These are phyloP conservation scores for Venturia carpophila DNA, from an alignment of 2,329 filamentous ascomycete genomes.

Conservation along the genomic window DNA sequence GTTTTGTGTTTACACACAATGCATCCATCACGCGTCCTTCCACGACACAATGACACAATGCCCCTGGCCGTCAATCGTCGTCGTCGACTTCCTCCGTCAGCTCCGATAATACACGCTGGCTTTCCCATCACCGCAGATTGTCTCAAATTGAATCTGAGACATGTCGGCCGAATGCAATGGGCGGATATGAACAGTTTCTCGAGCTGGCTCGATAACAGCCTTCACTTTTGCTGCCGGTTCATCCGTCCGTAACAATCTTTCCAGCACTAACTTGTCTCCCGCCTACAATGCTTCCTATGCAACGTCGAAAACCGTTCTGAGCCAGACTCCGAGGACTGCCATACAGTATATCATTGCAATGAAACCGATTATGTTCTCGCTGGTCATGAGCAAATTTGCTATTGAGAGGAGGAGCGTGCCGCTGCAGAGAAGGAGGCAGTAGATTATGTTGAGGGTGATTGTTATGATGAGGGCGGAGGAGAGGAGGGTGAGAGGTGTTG, in stretches of 20 bases:
- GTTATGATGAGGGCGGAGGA: not conserved
- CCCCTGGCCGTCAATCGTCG: too few relatives aligned
- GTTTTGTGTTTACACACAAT: not conserved
- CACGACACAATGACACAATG: too few relatives aligned
- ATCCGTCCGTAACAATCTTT: not conserved
- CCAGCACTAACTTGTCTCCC: not conserved
- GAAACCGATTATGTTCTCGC: not conserved
- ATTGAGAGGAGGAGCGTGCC: not conserved
- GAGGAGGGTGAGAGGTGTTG: not conserved
- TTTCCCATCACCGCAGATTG: too few relatives aligned
- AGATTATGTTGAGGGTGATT: not conserved
- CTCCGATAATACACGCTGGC: too few relatives aligned
- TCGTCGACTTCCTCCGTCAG: not conserved
- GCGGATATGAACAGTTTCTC: not conserved
- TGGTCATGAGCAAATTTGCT: not conserved
- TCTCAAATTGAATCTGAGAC: too few relatives aligned
- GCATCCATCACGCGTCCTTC: not conserved
- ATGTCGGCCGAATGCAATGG: too few relatives aligned
- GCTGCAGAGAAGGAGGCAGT: not conserved
- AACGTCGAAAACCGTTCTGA: not conserved
- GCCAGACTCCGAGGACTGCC: not conserved
- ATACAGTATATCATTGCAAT: not conserved
- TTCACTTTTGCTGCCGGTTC: not conserved
- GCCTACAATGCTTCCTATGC: not conserved
- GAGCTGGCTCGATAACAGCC: not conserved